Percentiles rank a stretch among this genome's conserved stretches.
These are phyloP conservation scores for Tuber calosporum DNA, from an alignment of 495 filamentous ascomycete species.

Conservation along the genomic window DNA sequence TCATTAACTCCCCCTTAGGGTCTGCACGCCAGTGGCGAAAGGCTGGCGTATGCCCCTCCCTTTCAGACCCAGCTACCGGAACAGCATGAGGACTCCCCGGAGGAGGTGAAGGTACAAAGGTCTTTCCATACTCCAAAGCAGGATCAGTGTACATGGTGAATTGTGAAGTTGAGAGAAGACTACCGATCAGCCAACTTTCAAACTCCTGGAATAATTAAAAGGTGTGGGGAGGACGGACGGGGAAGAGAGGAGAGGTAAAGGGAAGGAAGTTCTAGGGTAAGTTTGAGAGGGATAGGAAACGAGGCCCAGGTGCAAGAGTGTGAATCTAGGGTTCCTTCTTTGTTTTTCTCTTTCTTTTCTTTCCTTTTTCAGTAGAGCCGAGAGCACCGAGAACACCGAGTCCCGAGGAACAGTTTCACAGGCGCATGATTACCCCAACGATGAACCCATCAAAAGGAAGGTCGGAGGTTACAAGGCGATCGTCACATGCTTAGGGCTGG, in stretches of 20 bases:
- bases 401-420: background rate
- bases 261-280: background rate
- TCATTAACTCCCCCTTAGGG: constrained; percentile 58
- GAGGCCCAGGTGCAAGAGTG: background rate
- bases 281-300: background rate
- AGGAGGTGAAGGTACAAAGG: constrained; percentile 26
- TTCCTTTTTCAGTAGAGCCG: background rate
- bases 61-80: constrained; percentile 63
- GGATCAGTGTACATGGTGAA: constrained; percentile 38
- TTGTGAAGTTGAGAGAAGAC: background rate
- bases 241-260: background rate
- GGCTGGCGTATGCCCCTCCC: constrained; percentile 62
- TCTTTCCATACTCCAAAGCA: constrained; percentile 33
- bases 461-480: background rate
- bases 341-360: background rate
- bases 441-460: background rate
- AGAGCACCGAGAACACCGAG: background rate
- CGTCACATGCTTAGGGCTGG: background rate
- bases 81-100: constrained; percentile 45
- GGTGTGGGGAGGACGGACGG: background rate
- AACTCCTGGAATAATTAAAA: background rate
- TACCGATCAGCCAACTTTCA: background rate
- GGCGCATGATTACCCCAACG: background rate
- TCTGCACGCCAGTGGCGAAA: constrained; percentile 77
- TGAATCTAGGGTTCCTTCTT: background rate